Base-by-base conservation (phyloP, 2,329 filamentous ascomycete species). In the Mollisia scopiformis region DNA sequence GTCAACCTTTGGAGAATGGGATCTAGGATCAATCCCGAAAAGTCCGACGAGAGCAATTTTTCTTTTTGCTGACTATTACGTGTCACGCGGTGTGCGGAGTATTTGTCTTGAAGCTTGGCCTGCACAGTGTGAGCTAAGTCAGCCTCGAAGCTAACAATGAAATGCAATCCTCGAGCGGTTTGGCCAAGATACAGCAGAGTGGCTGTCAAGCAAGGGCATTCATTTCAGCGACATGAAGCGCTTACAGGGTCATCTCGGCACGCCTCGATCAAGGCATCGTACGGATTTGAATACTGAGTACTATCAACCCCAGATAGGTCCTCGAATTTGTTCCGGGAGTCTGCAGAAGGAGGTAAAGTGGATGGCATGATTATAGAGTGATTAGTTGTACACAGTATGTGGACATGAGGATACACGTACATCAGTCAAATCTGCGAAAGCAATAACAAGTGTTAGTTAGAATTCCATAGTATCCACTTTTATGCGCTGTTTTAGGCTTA, bases 11-110 rank as follows among this genome's bases (percentile, higher is more conserved):
- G 78, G 1, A 97, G 82, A 58, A 92, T 88, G 1, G 88, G 86
- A 71, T 98, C 94, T 55, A 94, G 82, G 52, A 85, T 85, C 69
- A 96, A 84, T 59, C 89, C 89, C 1, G 80, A 72, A 68, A 94
- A 96, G 31, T 85, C 82, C 0, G 81, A 64, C 1, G 87, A 82
- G 3, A 96, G 82, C 61, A 97, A 88, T 69, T 89, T 92, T 11
- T 82, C 82, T 66, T 83, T 88, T 73, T 96, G 93, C 69, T 93
- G 88, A 2, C 78, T 80, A 72, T 96, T 96, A 59, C 94, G 87
- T 49, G 84, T 88, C 6, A 78, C 83, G 54, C 94, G 88, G 72
- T 98, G 94, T 1, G 80, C 82, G 11, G 84, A 80, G 74, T 97
- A 98, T 43, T 63, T 67, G 25, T 64, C 37, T 69, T 74, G 71